Conservation (phyloP, 2,329 filamentous ascomycete species). For the Bimuria novae-zelandiae region DNA sequence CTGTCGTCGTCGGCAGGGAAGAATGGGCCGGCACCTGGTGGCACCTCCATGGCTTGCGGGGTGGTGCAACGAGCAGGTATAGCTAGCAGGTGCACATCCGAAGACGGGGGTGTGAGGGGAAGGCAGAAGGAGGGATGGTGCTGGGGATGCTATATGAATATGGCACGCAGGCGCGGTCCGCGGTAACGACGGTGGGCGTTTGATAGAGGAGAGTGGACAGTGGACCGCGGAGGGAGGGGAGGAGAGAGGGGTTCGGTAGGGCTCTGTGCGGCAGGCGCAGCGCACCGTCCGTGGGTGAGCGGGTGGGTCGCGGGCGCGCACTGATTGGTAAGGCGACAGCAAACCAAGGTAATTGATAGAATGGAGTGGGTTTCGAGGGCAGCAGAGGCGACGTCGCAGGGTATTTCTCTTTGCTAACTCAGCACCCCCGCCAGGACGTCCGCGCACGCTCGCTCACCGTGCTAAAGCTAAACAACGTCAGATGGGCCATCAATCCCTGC, state of each 20-base stretch:
- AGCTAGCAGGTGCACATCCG: not conserved
- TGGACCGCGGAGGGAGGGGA: not conserved
- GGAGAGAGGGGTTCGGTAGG: too few relatives aligned
- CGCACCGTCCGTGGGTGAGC: not conserved
- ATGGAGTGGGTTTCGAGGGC: not conserved
- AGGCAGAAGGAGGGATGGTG: not conserved
- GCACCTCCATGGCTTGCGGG: not conserved
- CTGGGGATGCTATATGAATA: not conserved
- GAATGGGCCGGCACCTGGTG: not conserved
- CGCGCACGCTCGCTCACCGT: constrained; percentile 1
- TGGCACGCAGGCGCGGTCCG: not conserved
- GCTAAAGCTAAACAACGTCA: constrained; percentile 1
- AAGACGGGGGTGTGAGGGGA: not conserved
- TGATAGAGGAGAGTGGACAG: not conserved
- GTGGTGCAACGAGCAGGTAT: not conserved
- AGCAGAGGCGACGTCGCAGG: not conserved
- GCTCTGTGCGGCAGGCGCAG: not conserved
- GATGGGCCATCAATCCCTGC: not conserved
- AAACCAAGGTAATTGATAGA: too few relatives aligned
- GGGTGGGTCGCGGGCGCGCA: too few relatives aligned
- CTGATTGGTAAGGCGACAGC: too few relatives aligned
- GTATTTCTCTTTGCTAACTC: constrained; percentile 7
- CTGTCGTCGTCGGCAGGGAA: not conserved
- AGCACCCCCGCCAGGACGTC: too few relatives aligned
- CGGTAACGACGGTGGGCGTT: not conserved